Conservation (phyloP, 768 basidiomycete species). For the Hygrophorus pudorinus region DNA sequence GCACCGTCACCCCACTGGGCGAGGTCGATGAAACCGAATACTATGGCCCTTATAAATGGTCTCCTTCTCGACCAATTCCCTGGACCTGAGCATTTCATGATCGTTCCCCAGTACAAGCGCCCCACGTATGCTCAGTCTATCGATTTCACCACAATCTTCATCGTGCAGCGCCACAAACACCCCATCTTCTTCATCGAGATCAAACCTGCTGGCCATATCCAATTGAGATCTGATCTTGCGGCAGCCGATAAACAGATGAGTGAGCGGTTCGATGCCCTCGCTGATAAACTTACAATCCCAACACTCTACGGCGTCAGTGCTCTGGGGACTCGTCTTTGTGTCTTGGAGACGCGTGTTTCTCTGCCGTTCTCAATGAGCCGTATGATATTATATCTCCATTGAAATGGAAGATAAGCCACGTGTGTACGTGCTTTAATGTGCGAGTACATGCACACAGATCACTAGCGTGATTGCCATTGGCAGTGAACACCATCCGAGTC, state of each 20-base stretch:
- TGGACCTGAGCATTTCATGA: conserved; percentile 9
- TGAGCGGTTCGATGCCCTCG: conserved; percentile 12
- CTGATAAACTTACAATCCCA: conserved; percentile 9
- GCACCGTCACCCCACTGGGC: not conserved
- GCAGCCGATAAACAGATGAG: conserved; percentile 20
- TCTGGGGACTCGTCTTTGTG: conserved; percentile 16
- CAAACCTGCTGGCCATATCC: conserved; percentile 12
- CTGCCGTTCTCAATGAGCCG: too few relatives aligned
- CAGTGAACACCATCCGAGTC: too few relatives aligned
- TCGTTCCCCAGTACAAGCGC: conserved; percentile 13
- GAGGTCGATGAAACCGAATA: conserved; percentile 11
- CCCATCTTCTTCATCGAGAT: conserved; percentile 21
- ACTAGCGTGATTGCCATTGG: too few relatives aligned
- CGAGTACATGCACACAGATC: too few relatives aligned
- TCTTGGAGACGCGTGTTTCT: too few relatives aligned
- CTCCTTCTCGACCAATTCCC: conserved; percentile 15
- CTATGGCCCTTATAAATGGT: conserved; percentile 16
- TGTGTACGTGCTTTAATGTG: too few relatives aligned
- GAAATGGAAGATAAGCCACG: too few relatives aligned
- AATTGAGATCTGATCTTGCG: conserved; percentile 9
- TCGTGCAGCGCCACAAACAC: conserved; percentile 10
- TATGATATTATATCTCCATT: too few relatives aligned
- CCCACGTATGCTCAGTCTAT: conserved; percentile 9
- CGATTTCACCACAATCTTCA: conserved; percentile 15
- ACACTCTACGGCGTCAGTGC: conserved; percentile 18